A percentile compares a stretch with the other conserved stretches of the same genome.
These are phyloP conservation scores for Trichoderma arundinaceum DNA, from an alignment of 2,329 filamentous ascomycete species.

Conservation along the genomic window DNA sequence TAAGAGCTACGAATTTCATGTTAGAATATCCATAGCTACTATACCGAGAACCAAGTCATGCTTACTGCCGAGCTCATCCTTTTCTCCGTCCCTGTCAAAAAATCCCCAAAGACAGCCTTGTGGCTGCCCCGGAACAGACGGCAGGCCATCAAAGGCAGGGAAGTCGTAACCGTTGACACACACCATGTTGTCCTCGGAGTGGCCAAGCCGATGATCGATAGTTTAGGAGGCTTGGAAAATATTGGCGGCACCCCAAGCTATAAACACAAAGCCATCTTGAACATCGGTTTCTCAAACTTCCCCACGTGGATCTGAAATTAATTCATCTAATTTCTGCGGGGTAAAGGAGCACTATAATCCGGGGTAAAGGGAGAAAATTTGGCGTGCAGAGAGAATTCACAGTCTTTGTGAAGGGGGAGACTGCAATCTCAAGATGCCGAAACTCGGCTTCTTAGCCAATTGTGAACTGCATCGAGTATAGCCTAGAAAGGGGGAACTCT, in stretches of 20 bases:
- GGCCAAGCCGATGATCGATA: not conserved
- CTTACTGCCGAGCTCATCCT: conserved; percentile 19
- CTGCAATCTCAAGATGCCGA: not conserved
- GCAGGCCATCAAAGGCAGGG: not conserved
- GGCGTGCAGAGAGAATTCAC: not conserved
- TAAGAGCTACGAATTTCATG: not conserved
- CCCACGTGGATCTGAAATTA: not conserved
- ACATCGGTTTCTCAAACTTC: not conserved
- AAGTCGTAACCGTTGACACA: not conserved
- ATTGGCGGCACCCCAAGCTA: not conserved
- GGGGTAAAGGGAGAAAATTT: not conserved
- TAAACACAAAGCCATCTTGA: not conserved
- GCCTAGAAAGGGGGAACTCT: not conserved
- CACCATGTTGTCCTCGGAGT: conserved; percentile 1
- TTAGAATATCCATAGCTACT: not conserved
- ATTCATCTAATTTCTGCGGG: not conserved
- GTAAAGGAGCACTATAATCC: conserved; percentile 5
- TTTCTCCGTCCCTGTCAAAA: not conserved
- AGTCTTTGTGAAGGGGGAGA: not conserved
- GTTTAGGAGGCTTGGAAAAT: not conserved
- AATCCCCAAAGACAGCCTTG: conserved; percentile 4
- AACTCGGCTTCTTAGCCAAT: conserved; percentile 10
- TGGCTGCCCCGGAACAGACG: conserved; percentile 14
- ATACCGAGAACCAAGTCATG: not conserved
- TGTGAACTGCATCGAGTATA: not conserved